These are phyloP conservation scores for Peziza echinospora DNA, from an alignment of 495 filamentous ascomycete genomes.

Conservation along the genomic window DNA sequence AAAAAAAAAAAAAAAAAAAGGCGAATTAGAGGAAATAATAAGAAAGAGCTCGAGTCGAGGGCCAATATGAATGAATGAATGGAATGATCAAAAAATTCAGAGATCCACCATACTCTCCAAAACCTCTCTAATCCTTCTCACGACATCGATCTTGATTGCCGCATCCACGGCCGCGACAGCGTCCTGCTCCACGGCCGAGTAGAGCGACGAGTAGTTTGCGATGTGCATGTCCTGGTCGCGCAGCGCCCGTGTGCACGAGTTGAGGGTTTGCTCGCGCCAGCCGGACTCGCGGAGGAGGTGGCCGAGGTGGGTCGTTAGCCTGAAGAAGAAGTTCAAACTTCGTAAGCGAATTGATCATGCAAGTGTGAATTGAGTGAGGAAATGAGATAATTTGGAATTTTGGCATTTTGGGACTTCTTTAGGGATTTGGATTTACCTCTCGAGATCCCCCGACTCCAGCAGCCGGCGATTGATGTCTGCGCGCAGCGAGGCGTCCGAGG, in stretches of 20 bases:
- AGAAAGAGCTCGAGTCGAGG: too few species aligned
- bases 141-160: conserved; percentile 13
- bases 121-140: conserved; percentile 13
- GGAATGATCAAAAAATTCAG: too few species aligned
- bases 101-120: conserved; percentile 17
- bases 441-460: conserved; percentile 14
- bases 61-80: too few species aligned
- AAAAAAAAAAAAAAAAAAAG: too few species aligned
- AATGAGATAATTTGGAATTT: too few species aligned
- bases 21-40: too few species aligned
- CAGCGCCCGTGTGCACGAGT: conserved; percentile 10
- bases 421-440: conserved; percentile 6
- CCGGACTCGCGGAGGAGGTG: conserved; percentile 19
- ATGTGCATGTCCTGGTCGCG: conserved; percentile 11
- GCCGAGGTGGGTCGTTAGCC: conserved; percentile 12
- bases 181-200: conserved; percentile 9
- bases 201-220: conserved; percentile 12
- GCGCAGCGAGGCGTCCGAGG: conserved; percentile 8
- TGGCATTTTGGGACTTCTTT: too few species aligned
- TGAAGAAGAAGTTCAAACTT: background rate
- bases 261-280: conserved; percentile 17
- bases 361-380: background rate
- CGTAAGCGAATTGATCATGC: too few species aligned
- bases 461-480: conserved; percentile 16
- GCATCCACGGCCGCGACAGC: conserved; percentile 13